These are phyloP conservation scores for Phytophthora crassamura DNA, from an alignment of 352 stramenopile species.

Conservation along the genomic window DNA sequence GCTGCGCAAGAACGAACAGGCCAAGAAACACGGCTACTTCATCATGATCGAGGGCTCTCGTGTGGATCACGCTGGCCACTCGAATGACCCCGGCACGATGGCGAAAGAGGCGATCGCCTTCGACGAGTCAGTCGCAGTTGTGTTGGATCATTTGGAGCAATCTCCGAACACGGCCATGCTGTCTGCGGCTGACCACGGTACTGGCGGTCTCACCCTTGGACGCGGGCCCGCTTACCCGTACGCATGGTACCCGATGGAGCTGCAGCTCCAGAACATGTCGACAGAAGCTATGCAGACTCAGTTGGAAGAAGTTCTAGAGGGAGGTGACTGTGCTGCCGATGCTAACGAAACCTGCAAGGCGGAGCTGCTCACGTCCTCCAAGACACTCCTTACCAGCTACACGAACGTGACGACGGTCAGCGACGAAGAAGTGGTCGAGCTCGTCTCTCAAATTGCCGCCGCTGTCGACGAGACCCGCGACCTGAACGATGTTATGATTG, in stretches of 20 bases:
- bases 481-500: constrained; percentile 51
- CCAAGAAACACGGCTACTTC: constrained; percentile 80
- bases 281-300: constrained; percentile 59
- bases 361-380: constrained; percentile 39
- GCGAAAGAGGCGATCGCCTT: constrained; percentile 74
- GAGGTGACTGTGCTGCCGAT: constrained; percentile 33
- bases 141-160: constrained; percentile 60
- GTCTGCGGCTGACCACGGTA: constrained; percentile 70
- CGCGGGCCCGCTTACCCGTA: constrained; percentile 33
- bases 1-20: constrained; percentile 72
- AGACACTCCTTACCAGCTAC: constrained; percentile 51
- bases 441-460: constrained; percentile 48
- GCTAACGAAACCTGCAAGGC: constrained; percentile 55
- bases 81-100: constrained; percentile 74
- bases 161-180: constrained; percentile 62
- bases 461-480: constrained; percentile 50
- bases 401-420: constrained; percentile 56
- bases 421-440: constrained; percentile 31
- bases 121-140: constrained; percentile 70
- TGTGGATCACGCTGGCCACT: constrained; percentile 72
- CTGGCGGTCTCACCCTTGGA: constrained; percentile 66
- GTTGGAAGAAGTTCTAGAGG: constrained; percentile 39
- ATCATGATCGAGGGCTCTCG: constrained; percentile 81
- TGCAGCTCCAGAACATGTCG: constrained; percentile 63
- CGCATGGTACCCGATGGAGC: constrained; percentile 52